Percentiles rank a stretch among this genome's conserved stretches.
phyloP scores from a whole-genome alignment of 2,329 filamentous ascomycete genomes.

The Cytospora leucostoma region DNA sequence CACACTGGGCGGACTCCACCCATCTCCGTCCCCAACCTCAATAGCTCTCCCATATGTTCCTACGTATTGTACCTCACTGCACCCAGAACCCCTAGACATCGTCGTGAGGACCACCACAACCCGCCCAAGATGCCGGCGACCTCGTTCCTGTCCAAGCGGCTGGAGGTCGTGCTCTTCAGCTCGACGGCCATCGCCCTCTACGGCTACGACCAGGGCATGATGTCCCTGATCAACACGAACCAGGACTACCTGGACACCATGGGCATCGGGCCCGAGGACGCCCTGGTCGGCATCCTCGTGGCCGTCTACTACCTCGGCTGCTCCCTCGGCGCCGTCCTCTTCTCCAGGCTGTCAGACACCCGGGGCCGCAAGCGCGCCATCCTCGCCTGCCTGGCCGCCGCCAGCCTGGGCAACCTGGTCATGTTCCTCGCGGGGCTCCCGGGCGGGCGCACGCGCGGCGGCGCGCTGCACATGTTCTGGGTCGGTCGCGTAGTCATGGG shows the following conservation, averaged over 20 bases:
- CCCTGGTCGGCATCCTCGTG: constrained; percentile 48
- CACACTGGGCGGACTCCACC: neutral
- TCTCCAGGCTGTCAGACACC: constrained; percentile 22
- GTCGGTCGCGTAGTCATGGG: constrained; percentile 37
- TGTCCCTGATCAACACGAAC: constrained; percentile 41
- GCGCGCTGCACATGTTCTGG: constrained; percentile 24
- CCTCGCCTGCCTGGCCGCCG: constrained; percentile 25
- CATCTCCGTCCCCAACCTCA: no score
- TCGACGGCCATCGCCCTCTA: constrained; percentile 43
- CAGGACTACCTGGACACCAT: constrained; percentile 57
- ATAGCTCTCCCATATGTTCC: no score
- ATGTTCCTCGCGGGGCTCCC: constrained; percentile 26
- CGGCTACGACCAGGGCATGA: constrained; percentile 41
- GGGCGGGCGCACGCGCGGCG: constrained; percentile 18
- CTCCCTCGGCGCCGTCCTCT: constrained; percentile 50
- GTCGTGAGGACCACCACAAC: neutral
- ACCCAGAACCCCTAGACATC: neutral
- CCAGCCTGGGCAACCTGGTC: constrained; percentile 25
- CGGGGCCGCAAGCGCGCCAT: constrained; percentile 26
- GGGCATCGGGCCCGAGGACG: constrained; percentile 43
- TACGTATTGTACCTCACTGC: no score
- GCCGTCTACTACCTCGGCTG: constrained; percentile 63
- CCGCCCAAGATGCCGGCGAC: constrained; percentile 12
- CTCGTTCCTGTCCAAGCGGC: constrained; percentile 36
- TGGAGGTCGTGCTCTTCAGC: constrained; percentile 41